These are phyloP conservation scores for Cyberlindnera xishuangbannaensis DNA, from an alignment of 805 yeast genomes.

Conservation along the genomic window DNA sequence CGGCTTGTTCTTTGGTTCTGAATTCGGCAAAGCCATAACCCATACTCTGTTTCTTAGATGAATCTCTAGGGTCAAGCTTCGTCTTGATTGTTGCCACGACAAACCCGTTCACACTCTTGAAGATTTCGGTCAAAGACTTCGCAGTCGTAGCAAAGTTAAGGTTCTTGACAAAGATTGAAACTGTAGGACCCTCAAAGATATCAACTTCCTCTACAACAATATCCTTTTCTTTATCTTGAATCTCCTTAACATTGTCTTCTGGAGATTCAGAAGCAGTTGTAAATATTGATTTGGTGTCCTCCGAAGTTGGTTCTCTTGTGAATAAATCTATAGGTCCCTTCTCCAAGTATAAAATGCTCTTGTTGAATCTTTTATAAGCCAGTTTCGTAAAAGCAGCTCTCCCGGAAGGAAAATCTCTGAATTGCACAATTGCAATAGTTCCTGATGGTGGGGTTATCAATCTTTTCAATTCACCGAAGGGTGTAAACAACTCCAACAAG, in stretches of 20 bases:
- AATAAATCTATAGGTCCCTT: constrained; percentile 88
- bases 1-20: constrained; percentile 70
- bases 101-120: constrained; percentile 73
- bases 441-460: constrained; percentile 95
- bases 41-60: constrained; percentile 75
- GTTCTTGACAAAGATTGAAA: constrained; percentile 87
- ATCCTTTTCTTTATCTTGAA: constrained; percentile 25
- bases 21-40: constrained; percentile 97
- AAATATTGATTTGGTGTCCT: constrained; percentile 17
- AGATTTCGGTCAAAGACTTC: constrained; percentile 48
- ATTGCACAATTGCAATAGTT: constrained; percentile 90
- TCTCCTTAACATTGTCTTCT: constrained; percentile 16
- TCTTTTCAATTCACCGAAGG: constrained; percentile 74
- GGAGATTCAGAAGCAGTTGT: constrained; percentile 27
- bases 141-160: constrained; percentile 78
- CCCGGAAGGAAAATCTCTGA: constrained; percentile 74
- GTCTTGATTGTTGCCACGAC: constrained; percentile 76
- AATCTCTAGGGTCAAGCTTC: constrained; percentile 77
- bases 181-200: constrained; percentile 62
- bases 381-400: constrained; percentile 85
- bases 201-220: constrained; percentile 29
- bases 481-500: constrained; percentile 72
- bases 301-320: constrained; percentile 44
- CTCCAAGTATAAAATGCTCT: constrained; percentile 82
- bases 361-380: constrained; percentile 83